Evolutionary conservation across 345 rosid genomes (phyloP).

Genomic region (Aquilaria sinensis): DNA sequence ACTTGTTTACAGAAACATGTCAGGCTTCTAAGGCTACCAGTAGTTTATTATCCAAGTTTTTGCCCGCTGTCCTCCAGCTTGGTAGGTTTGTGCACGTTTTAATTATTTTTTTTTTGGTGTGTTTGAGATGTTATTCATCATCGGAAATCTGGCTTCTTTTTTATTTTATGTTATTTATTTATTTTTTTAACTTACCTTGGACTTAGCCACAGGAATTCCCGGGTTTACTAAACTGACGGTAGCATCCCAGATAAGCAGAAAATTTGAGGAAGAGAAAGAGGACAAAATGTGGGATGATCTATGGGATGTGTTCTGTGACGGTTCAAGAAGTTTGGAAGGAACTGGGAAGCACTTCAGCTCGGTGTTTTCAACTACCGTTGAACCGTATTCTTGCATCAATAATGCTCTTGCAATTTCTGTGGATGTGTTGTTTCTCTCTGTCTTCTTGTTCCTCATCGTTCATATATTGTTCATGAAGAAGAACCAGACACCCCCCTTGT

Average conservation of each 20-base stretch:
- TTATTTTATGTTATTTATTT: too few species aligned
- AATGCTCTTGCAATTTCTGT: constrained; percentile 21
- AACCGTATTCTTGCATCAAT: constrained; percentile 25
- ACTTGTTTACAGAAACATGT: too few species aligned
- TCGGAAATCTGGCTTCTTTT: too few species aligned
- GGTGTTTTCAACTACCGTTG: constrained; percentile 13
- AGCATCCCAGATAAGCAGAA: background rate
- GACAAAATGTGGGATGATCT: constrained; percentile 13
- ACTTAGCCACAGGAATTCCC: too few species aligned
- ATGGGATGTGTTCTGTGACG: constrained; percentile 22
- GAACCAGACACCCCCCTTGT: background rate
- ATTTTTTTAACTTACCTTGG: too few species aligned
- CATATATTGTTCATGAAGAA: constrained; percentile 12
- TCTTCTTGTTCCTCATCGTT: constrained; percentile 14
- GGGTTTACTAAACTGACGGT: too few species aligned
- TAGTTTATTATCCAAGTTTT: too few species aligned
- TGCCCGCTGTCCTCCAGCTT: too few species aligned
- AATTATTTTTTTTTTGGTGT: too few species aligned
- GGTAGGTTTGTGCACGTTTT: too few species aligned
- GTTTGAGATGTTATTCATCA: too few species aligned
- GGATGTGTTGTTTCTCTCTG: constrained; percentile 23
- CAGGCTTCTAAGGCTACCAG: too few species aligned
- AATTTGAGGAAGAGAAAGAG: background rate
- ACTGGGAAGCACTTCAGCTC: constrained; percentile 11
- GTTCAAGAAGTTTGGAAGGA: constrained; percentile 12